phyloP scores from a whole-genome alignment of 208 protist species.

The Acanthamoeba triangularis region DNA sequence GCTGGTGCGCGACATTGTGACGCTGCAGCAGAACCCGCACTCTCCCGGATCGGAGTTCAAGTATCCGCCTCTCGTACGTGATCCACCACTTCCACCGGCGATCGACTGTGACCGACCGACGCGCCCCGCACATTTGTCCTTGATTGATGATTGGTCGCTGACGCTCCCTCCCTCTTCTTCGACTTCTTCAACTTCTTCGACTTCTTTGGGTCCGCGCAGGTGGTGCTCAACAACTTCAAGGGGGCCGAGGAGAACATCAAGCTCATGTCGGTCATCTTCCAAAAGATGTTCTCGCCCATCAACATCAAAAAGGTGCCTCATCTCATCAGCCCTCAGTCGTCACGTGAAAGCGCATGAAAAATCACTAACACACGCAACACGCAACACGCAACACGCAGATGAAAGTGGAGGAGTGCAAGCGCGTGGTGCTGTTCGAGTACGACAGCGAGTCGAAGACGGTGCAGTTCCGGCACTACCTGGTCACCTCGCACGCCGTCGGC shows the following conservation, averaged over 20 bases:
- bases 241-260: slow-evolving; percentile 76
- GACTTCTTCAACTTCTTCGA: background rate
- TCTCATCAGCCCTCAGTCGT: background rate
- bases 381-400: slow-evolving; percentile 68
- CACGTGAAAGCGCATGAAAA: too few relatives aligned
- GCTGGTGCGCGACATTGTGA: slow-evolving; percentile 41
- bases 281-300: slow-evolving; percentile 92
- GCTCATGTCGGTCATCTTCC: slow-evolving; percentile 89
- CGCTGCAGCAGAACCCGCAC: slow-evolving; percentile 15
- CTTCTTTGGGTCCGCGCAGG: slow-evolving; percentile 43
- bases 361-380: too few relatives aligned
- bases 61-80: slow-evolving; percentile 53
- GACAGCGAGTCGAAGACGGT: slow-evolving; percentile 83
- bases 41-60: slow-evolving; percentile 40
- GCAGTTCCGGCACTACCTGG: slow-evolving; percentile 90
- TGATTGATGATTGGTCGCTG: background rate
- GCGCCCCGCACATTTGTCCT: background rate
- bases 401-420: slow-evolving; percentile 85
- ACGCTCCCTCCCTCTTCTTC: background rate
- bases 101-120: too few relatives aligned
- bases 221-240: slow-evolving; percentile 88
- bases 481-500: slow-evolving; percentile 74
- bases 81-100: too few relatives aligned
- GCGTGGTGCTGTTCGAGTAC: slow-evolving; percentile 90
- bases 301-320: slow-evolving; percentile 88